Percentiles rank a stretch among this genome's conserved stretches.
Conservation (phyloP, 768 basidiomycete species). For the Chiua virens region DNA sequence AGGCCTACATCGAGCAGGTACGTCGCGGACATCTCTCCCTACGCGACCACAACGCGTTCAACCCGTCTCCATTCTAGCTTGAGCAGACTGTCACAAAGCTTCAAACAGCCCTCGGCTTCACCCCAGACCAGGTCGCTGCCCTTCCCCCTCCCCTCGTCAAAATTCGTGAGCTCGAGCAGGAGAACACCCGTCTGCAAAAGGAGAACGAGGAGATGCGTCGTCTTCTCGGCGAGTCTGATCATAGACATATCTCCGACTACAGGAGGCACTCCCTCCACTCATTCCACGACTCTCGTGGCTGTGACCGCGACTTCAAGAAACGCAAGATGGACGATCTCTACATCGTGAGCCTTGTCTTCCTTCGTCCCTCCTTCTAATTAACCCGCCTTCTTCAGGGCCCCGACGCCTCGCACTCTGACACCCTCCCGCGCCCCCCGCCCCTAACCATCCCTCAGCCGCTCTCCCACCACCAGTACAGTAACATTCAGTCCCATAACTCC, state of each 20-base stretch:
- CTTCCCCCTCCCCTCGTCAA: constrained; percentile 72
- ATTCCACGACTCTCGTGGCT: constrained; percentile 48
- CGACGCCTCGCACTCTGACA: constrained; percentile 42
- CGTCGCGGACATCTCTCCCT: neutral
- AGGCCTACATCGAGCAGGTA: constrained; percentile 91
- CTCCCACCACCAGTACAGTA: constrained; percentile 51
- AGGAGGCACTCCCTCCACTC: constrained; percentile 47
- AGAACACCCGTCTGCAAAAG: constrained; percentile 66
- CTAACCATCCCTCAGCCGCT: constrained; percentile 60
- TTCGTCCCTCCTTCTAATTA: neutral
- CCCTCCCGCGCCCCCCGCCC: constrained; percentile 48
- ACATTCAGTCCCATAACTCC: constrained; percentile 39
- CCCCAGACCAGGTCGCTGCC: constrained; percentile 72
- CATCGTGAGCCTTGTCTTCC: constrained; percentile 37
- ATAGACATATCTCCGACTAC: constrained; percentile 41
- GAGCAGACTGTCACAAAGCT: constrained; percentile 86
- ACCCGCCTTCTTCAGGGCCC: constrained; percentile 37
- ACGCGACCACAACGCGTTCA: constrained; percentile 7
- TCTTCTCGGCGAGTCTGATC: constrained; percentile 51
- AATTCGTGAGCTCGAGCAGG: constrained; percentile 82
- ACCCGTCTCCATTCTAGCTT: constrained; percentile 44
- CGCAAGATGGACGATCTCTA: constrained; percentile 63
- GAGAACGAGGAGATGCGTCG: constrained; percentile 77
- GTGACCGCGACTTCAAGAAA: constrained; percentile 62
- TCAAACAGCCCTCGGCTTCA: constrained; percentile 69